phyloP scores from a whole-genome alignment of 176 grass and related monocot genomes.

The Canna indica region DNA sequence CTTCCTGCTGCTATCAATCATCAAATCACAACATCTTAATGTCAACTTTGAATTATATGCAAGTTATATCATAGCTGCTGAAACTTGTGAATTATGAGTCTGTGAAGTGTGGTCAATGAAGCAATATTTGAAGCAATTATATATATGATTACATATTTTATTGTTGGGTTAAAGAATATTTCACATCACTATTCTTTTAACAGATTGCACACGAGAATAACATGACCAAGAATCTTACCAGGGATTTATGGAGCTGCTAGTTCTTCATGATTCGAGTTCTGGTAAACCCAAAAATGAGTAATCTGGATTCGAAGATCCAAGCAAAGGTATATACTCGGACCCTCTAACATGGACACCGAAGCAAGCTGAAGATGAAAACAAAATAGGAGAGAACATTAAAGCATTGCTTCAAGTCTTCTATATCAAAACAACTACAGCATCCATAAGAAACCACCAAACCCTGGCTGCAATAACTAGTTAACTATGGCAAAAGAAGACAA shows the following conservation, averaged over 20 bases:
- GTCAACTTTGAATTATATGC: not conserved
- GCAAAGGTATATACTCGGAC: slow-evolving; percentile 78
- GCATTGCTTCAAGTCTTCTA: not conserved
- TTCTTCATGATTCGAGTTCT: slow-evolving; percentile 44
- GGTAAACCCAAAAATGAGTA: slow-evolving; percentile 47
- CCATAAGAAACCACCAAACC: not conserved
- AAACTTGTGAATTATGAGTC: too few relatives aligned
- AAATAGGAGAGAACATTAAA: not conserved
- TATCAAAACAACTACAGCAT: not conserved
- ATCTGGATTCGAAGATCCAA: slow-evolving; percentile 55
- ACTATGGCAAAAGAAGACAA: not conserved
- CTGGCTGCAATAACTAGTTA: not conserved
- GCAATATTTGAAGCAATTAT: too few relatives aligned
- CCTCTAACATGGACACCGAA: slow-evolving; percentile 94
- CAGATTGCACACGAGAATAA: too few relatives aligned
- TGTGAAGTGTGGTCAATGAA: too few relatives aligned
- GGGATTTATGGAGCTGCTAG: not conserved
- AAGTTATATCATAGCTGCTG: too few relatives aligned
- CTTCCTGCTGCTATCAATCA: not conserved
- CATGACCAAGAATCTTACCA: not conserved
- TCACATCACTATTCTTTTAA: too few relatives aligned
- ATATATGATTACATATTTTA: too few relatives aligned
- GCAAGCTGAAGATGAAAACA: slow-evolving; percentile 62
- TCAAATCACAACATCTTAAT: not conserved
- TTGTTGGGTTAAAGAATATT: too few relatives aligned